These are phyloP conservation scores for Pontederia paniculata DNA, from an alignment of 176 grass and related monocot species.

Conservation along the genomic window DNA sequence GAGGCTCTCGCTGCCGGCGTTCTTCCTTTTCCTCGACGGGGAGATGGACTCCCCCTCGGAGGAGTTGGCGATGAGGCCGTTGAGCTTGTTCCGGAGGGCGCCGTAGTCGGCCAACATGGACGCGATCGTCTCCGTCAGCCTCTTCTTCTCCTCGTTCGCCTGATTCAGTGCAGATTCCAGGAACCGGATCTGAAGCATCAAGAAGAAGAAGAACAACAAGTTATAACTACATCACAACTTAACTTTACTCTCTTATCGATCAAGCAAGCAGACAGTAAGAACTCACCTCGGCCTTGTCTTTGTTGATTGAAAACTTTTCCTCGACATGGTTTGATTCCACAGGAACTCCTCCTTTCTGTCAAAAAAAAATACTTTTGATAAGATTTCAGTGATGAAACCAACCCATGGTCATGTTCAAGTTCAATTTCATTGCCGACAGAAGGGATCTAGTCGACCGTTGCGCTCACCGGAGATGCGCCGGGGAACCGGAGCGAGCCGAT, in stretches of 20 bases:
- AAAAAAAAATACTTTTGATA: no score
- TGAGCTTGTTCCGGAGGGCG: constrained; percentile 41
- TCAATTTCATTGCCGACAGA: no score
- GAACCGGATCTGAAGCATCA: constrained; percentile 20
- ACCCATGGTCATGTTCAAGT: no score
- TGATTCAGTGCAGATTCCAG: constrained; percentile 48
- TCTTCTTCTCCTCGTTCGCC: constrained; percentile 51
- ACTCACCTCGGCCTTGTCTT: no score
- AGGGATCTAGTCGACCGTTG: background rate
- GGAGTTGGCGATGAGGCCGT: constrained; percentile 18
- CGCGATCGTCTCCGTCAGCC: constrained; percentile 34
- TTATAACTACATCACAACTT: no score
- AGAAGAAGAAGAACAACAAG: background rate
- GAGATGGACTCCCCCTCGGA: constrained; percentile 20
- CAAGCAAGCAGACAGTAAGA: no score
- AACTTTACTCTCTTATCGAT: no score
- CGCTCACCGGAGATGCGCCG: background rate
- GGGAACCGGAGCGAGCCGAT: background rate
- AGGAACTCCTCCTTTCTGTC: no score
- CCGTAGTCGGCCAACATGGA: constrained; percentile 48
- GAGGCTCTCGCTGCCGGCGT: constrained; percentile 12
- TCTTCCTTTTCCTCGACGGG: constrained; percentile 44
- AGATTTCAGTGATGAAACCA: no score
- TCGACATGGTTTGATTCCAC: no score
- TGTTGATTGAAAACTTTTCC: no score